Evolutionary conservation across 306 rosid species (phyloP).

Genomic region (Geum urbanum): DNA sequence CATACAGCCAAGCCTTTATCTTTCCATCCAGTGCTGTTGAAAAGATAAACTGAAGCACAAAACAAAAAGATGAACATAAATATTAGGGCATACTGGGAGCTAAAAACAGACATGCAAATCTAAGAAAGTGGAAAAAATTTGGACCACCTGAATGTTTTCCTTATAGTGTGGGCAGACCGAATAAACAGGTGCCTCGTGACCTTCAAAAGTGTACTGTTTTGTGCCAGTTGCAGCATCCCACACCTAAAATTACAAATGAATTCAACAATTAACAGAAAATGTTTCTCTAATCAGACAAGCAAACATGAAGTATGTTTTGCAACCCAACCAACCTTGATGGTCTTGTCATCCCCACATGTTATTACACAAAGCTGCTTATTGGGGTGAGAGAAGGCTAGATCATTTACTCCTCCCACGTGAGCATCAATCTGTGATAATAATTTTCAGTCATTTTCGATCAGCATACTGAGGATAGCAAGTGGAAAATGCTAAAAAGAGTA

Average conservation of each 20-base stretch:
- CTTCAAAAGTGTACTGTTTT: constrained; percentile 73
- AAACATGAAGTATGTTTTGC: constrained; percentile 17
- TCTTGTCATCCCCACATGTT: constrained; percentile 95
- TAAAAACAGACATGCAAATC: constrained; percentile 5
- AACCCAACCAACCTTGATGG: constrained; percentile 66
- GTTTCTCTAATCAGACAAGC: constrained; percentile 21
- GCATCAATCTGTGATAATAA: constrained; percentile 75
- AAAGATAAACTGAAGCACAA: constrained; percentile 73
- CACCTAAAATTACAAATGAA: constrained; percentile 48
- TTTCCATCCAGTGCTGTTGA: constrained; percentile 94
- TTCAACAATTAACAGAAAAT: constrained; percentile 22
- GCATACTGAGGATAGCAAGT: constrained; percentile 11
- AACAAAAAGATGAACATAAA: constrained; percentile 9
- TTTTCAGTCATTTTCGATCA: constrained; percentile 8
- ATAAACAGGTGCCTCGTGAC: constrained; percentile 91
- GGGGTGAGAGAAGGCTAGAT: constrained; percentile 93
- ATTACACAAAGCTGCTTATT: constrained; percentile 93
- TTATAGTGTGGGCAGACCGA: constrained; percentile 91
- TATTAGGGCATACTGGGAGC: constrained; percentile 7
- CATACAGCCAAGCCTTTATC: constrained; percentile 97
- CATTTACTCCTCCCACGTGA: constrained; percentile 96
- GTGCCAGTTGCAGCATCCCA: constrained; percentile 89
- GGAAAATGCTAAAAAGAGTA: constrained; percentile 2
- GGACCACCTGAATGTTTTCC: constrained; percentile 78
- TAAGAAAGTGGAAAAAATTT: not conserved